Conservation (phyloP, 1,284 basidiomycete species). For the Malassezia furfur region DNA sequence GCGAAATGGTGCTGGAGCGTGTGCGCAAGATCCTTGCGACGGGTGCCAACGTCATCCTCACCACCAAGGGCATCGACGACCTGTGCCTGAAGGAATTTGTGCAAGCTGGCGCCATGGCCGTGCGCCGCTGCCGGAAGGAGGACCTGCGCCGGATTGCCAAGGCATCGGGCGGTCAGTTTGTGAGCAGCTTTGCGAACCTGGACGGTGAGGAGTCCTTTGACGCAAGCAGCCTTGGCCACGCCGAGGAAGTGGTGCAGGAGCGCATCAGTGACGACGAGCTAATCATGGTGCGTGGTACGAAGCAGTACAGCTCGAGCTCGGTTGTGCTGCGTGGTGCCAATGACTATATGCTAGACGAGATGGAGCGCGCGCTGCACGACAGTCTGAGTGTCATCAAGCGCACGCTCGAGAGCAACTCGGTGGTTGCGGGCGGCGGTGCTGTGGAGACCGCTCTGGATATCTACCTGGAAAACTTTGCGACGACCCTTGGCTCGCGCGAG, state of each 20-base stretch:
- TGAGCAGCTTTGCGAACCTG: constrained; percentile 86
- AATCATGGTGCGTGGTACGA: constrained; percentile 93
- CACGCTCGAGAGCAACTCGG: constrained; percentile 86
- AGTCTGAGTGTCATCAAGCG: constrained; percentile 90
- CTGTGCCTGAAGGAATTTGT: constrained; percentile 97
- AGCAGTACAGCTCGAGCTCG: constrained; percentile 84
- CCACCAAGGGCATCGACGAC: constrained; percentile 98
- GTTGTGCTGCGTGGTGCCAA: constrained; percentile 93
- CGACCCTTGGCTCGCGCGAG: constrained; percentile 84
- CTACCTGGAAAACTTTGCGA: constrained; percentile 98
- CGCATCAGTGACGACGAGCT: constrained; percentile 97
- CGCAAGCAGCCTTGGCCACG: constrained; percentile 72
- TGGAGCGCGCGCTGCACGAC: constrained; percentile 95
- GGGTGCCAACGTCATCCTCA: constrained; percentile 92
- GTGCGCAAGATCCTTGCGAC: constrained; percentile 91
- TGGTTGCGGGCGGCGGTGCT: constrained; percentile 94
- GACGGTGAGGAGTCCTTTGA: constrained; percentile 99
- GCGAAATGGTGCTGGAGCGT: constrained; percentile 90
- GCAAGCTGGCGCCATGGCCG: constrained; percentile 97
- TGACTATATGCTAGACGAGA: constrained; percentile 99
- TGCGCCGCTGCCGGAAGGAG: constrained; percentile 93
- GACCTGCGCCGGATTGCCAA: constrained; percentile 93
- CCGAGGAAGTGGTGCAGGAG: constrained; percentile 94
- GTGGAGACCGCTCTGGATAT: constrained; percentile 95
- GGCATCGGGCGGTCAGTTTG: constrained; percentile 86